Base-by-base conservation (phyloP, 768 basidiomycete species). In the Chalciporus chontae region DNA sequence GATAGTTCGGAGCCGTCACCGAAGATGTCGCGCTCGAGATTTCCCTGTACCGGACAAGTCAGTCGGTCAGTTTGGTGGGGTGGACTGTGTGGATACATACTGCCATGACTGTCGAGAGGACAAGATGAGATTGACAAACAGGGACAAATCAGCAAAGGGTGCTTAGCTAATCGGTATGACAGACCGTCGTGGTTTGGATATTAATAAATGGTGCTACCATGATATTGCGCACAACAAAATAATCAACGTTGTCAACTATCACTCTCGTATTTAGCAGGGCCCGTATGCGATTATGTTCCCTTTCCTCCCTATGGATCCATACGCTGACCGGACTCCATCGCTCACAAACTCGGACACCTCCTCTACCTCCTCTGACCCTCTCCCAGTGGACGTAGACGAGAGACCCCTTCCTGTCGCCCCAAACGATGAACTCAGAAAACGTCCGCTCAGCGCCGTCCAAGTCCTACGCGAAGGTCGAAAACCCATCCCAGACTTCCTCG, bases 1-100 rank as follows among this genome's bases (percentile, higher is more conserved):
- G 89, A 91, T 8, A 91, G 79, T 54, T 94, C 92, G 3, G 90
- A 90, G 59, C 87, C 87, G 34, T 86, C 86, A 53, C 87, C 90
- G 61, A 92, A 93, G 50, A 91, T 85, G 60, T 85, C 84, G 44
- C 80, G 82, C 50, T 79, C 84, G 29, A 85, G 80, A 45, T 51
- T 39, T 0, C 46, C 48, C 56, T 55, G 43, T 8, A 4, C 0
- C 0, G 3, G 32, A 31, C 13, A 13, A 31, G 29, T 31, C 10
- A 31, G 29, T 31, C 10, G 13, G 29, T 31, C 10, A 31, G 29
- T 31, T 31, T 31, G 5, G 21, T 32, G 37, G 43, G 42, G 0
- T 13, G 3, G 4, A 9, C 14, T 2, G 15, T 3, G 13, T 2
- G 17, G 4, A 10, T 10, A 14, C 27, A 8, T 14, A 11, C 19